Percentiles rank a stretch among this genome's conserved stretches.
Evolutionary conservation across 2,329 filamentous ascomycete species (phyloP).

Genomic region (Arthroderma uncinatum): DNA sequence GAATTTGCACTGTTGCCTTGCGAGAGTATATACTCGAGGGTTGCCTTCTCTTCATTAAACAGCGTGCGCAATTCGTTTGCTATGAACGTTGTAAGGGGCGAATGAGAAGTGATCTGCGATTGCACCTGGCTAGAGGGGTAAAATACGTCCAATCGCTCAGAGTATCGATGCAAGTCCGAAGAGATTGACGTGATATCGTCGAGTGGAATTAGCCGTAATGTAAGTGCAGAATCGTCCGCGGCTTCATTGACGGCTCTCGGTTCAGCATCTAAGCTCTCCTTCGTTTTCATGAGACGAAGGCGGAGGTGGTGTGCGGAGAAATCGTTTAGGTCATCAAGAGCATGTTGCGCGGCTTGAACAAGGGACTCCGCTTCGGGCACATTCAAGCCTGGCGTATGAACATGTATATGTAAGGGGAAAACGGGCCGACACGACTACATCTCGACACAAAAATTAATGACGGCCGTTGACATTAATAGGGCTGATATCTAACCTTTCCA

Average conservation of each 20-base stretch:
- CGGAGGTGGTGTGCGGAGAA: constrained; percentile 76
- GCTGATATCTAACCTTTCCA: constrained; percentile 54
- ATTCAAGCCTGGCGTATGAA: constrained; percentile 58
- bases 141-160: constrained; percentile 61
- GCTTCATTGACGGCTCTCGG: constrained; percentile 7
- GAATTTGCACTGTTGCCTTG: constrained; percentile 33
- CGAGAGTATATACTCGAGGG: constrained; percentile 64
- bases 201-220: constrained; percentile 54
- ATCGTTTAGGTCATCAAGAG: constrained; percentile 75
- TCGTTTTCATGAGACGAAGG: constrained; percentile 47
- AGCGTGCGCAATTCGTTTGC: constrained; percentile 64
- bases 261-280: constrained; percentile 10
- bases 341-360: constrained; percentile 69
- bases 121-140: constrained; percentile 62
- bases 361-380: constrained; percentile 60
- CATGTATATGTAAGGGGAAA: constrained; percentile 71
- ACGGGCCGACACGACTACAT: constrained; percentile 70
- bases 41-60: constrained; percentile 80
- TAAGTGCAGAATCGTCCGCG: constrained; percentile 45
- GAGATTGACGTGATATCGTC: constrained; percentile 40
- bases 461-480: neutral
- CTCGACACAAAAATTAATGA: neutral
- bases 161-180: constrained; percentile 57
- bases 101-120: constrained; percentile 56
- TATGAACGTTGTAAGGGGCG: constrained; percentile 63